A percentile compares a stretch with the other conserved stretches of the same genome.
These are phyloP conservation scores for Westerdykella ornata DNA, from an alignment of 2,329 filamentous ascomycete genomes.

Conservation along the genomic window DNA sequence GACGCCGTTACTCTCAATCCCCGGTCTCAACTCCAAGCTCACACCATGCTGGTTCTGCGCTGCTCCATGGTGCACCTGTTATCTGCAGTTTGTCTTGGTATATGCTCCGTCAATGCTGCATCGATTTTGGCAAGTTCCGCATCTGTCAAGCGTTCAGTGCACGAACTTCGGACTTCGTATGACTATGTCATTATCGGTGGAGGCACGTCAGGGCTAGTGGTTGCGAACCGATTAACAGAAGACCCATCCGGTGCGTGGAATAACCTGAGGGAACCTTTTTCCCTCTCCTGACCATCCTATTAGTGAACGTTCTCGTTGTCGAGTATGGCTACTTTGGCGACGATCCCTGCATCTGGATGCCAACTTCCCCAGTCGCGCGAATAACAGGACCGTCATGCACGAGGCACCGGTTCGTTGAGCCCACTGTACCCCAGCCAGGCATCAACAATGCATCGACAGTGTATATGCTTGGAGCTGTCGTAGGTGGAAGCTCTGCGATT, in stretches of 20 bases:
- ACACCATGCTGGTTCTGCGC: too few species aligned
- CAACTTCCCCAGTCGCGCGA: slow-evolving; percentile 11
- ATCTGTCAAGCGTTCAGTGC: not conserved
- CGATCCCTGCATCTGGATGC: slow-evolving; percentile 18
- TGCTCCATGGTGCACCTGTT: not conserved
- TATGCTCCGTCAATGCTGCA: too few species aligned
- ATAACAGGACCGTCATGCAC: slow-evolving; percentile 12
- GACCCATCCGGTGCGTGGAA: slow-evolving; percentile 13
- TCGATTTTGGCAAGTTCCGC: not conserved
- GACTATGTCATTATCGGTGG: slow-evolving; percentile 31
- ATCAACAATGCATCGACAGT: not conserved
- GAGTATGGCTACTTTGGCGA: slow-evolving; percentile 22
- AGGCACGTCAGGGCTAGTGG: slow-evolving; percentile 24
- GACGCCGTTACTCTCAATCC: too few species aligned
- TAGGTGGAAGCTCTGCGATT: slow-evolving; percentile 35
- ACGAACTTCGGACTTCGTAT: slow-evolving; percentile 6
- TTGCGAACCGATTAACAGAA: slow-evolving; percentile 29
- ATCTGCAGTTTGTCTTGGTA: not conserved
- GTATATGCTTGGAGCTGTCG: slow-evolving; percentile 6
- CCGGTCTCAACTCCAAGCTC: too few species aligned
- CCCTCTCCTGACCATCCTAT: slow-evolving; percentile 1
- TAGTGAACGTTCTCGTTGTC: slow-evolving; percentile 24
- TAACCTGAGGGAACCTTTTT: not conserved
- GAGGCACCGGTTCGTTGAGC: slow-evolving; percentile 1
- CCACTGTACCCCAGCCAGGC: slow-evolving; percentile 1